phyloP scores from a whole-genome alignment of 2,329 filamentous ascomycete genomes.

The Aspergillus neoniger region DNA sequence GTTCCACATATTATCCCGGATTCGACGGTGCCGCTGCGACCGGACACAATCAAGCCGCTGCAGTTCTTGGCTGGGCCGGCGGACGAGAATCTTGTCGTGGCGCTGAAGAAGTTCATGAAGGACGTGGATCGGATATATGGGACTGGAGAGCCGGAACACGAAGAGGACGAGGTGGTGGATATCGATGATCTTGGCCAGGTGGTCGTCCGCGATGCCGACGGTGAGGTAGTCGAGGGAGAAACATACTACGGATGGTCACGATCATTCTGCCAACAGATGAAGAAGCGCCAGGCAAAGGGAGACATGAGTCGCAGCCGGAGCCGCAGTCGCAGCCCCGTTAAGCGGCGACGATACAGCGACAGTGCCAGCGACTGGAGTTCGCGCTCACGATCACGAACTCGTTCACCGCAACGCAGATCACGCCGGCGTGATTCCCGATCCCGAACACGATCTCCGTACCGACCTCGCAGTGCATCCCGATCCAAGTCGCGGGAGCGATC shows the following conservation, averaged over 20 bases:
- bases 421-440: constrained; percentile 30
- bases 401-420: constrained; percentile 25
- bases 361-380: constrained; percentile 36
- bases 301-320: constrained; percentile 42
- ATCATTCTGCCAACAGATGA: constrained; percentile 80
- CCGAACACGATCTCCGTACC: constrained; percentile 24
- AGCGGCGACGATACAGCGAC: constrained; percentile 44
- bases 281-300: constrained; percentile 43
- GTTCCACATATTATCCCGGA: constrained; percentile 77
- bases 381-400: constrained; percentile 32
- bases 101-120: constrained; percentile 69
- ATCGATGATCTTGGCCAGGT: constrained; percentile 75
- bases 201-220: constrained; percentile 66
- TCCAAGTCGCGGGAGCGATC: constrained; percentile 7
- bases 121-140: constrained; percentile 71
- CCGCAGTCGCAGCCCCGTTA: constrained; percentile 52
- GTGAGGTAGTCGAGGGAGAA: constrained; percentile 65
- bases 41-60: constrained; percentile 69
- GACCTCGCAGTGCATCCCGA: constrained; percentile 32
- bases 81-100: constrained; percentile 64
- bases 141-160: constrained; percentile 45
- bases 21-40: constrained; percentile 71
- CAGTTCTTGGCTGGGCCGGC: constrained; percentile 69
- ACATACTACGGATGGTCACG: constrained; percentile 89
- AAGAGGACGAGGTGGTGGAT: constrained; percentile 57